Evolutionary conservation across 257 asterid genomes (phyloP), one percentile per base, ranked within the genome.

Genomic region (Voacanga thouarsii): DNA sequence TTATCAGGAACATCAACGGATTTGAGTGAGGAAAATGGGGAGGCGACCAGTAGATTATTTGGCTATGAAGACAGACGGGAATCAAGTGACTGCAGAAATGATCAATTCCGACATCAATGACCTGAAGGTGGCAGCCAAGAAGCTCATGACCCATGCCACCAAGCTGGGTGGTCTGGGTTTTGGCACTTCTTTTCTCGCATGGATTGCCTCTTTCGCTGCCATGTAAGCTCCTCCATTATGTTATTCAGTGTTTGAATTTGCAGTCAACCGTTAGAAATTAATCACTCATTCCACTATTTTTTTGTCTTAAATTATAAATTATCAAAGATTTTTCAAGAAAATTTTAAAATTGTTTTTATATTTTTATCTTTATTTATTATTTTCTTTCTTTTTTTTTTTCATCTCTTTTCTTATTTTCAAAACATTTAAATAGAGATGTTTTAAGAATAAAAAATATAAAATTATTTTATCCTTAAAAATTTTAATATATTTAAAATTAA

Each of bases 141-240:
- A 87, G 26, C 92, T 95, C 51, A 67, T 93, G 43, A 69, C 67
- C 72, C 96, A 91, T 80, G 92, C 93, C 76, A 41, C 92, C 78
- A 79, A 28, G 11, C 74, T 90, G 74, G 91, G 94, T 0, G 93
- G 87, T 80, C 63, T 78, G 18, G 94, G 89, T 30, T 84, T 91
- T 51, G 98, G 97, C 83, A 83, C 94, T 61, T 87, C 92, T 69
- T 85, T 95, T 78, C 91, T 95, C 87, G 82, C 80, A 92, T 95
- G 98, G 99, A 81, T 93, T 21, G 89, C 97, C 67, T 93, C 98
- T 57, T 86, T 90, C 44, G 87, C 98, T 60, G 98, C 99, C 82
- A 93, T 95, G 99, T 93, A 76, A 76, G 91, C 19, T 30, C 2
- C 44, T n/a, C 14, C 37, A 24, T 4, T 1, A 3, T 23, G 0